A percentile compares a stretch with the other conserved stretches of the same genome.
phyloP scores from a whole-genome alignment of 257 asterid species.

The Ilex asprella region DNA sequence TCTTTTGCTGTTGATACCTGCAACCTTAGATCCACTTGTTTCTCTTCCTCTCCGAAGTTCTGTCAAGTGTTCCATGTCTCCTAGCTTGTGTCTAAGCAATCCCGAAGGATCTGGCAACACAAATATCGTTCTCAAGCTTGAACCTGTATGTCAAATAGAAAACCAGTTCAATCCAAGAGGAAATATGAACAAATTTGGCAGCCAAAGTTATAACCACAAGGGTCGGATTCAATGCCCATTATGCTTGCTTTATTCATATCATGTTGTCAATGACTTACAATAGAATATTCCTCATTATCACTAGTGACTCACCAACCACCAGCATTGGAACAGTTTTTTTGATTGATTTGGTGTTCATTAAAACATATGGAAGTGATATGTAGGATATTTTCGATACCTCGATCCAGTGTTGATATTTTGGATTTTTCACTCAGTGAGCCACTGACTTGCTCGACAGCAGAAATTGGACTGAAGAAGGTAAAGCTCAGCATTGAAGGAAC shows the following conservation, averaged over 20 bases:
- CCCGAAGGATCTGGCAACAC: conserved; percentile 26
- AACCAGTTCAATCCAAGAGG: background rate
- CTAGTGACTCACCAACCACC: no score
- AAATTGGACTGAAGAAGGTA: conserved; percentile 42
- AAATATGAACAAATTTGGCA: background rate
- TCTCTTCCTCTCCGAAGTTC: conserved; percentile 25
- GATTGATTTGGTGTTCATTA: background rate
- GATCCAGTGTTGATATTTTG: conserved; percentile 21
- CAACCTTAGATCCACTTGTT: conserved; percentile 17
- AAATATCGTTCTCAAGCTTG: conserved; percentile 25
- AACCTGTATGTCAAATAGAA: conserved; percentile 23
- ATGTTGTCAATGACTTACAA: no score
- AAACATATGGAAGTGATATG: conserved; percentile 1
- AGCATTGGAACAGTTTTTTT: no score
- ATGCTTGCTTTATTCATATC: background rate
- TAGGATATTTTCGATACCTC: conserved; percentile 21
- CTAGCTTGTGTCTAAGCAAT: conserved; percentile 7
- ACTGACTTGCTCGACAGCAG: conserved; percentile 18
- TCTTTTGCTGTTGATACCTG: conserved; percentile 39
- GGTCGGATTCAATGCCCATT: background rate
- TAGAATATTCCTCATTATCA: background rate
- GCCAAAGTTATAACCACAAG: background rate
- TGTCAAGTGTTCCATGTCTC: conserved; percentile 24
- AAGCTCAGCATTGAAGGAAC: conserved; percentile 53
- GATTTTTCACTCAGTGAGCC: conserved; percentile 22